Percentiles rank a stretch among this genome's conserved stretches.
Evolutionary conservation across 2,329 filamentous ascomycete genomes (phyloP).

Genomic region (Cryphonectria nitschkei): DNA sequence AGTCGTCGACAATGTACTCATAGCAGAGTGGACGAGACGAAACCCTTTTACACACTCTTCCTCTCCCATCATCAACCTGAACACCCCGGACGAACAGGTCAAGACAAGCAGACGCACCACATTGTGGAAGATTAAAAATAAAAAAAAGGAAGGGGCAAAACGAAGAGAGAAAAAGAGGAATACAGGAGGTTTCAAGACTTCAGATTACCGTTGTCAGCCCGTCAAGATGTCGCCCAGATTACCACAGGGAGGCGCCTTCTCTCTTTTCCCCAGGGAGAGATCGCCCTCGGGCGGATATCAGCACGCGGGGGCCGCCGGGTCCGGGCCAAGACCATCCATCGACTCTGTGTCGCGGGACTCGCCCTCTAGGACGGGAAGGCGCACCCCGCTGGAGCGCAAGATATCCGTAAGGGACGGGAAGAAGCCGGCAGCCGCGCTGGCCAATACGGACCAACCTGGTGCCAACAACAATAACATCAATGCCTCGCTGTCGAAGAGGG

Average conservation of each 20-base stretch:
- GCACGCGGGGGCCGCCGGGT: conserved; percentile 23
- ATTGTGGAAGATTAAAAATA: neutral
- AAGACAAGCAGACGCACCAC: conserved; percentile 3
- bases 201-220: neutral
- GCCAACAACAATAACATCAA: conserved; percentile 15
- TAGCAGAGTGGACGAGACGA: conserved; percentile 17
- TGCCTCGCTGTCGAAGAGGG: conserved; percentile 21
- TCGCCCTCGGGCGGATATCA: conserved; percentile 47
- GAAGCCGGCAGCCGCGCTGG: conserved; percentile 29
- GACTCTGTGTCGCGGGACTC: conserved; percentile 35
- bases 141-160: neutral
- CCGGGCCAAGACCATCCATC: conserved; percentile 32
- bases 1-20: conserved; percentile 22
- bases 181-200: conserved; percentile 8
- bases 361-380: conserved; percentile 37
- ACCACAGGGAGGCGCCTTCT: conserved; percentile 54
- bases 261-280: conserved; percentile 58
- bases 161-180: neutral
- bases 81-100: neutral
- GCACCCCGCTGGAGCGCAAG: conserved; percentile 39
- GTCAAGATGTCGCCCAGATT: conserved; percentile 44
- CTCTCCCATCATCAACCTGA: neutral
- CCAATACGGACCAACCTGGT: conserved; percentile 21
- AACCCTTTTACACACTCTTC: neutral
- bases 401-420: conserved; percentile 42